phyloP scores from a whole-genome alignment of 2,329 filamentous ascomycete species.

The Trichoderma sp. region DNA sequence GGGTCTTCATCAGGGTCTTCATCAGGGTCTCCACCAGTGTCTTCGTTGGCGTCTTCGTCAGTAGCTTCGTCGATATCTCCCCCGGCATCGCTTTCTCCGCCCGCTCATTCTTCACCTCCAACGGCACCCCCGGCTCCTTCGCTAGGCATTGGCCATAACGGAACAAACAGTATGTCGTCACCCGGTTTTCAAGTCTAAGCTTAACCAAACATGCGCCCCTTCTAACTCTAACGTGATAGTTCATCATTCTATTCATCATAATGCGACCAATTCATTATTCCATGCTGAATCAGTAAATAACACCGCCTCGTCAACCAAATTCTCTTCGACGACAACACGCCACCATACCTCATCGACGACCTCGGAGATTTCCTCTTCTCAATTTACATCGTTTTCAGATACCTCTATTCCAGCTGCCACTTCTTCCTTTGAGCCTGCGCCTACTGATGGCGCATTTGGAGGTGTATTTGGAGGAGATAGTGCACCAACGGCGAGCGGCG shows the following conservation, averaged over 20 bases:
- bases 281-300: not conserved
- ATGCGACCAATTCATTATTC: constrained; percentile 2
- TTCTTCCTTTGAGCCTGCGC: not conserved
- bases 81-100: constrained; percentile 30
- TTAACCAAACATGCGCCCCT: not conserved
- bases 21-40: not conserved
- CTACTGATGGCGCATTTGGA: constrained; percentile 8
- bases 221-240: not conserved
- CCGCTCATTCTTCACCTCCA: constrained; percentile 31
- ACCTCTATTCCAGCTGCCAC: not conserved
- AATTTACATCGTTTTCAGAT: constrained; percentile 2
- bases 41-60: not conserved
- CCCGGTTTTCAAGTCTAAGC: not conserved
- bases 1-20: not conserved
- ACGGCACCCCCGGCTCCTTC: constrained; percentile 24
- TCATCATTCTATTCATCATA: not conserved
- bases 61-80: not conserved
- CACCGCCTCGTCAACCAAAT: not conserved
- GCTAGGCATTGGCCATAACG: constrained; percentile 26
- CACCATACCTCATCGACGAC: constrained; percentile 1
- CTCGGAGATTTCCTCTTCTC: not conserved
- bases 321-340: not conserved
- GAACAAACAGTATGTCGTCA: constrained; percentile 28
- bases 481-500: not conserved
- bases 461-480: not conserved